Conservation (phyloP, 2,329 filamentous ascomycete genomes). For the Colletotrichum lentis region DNA sequence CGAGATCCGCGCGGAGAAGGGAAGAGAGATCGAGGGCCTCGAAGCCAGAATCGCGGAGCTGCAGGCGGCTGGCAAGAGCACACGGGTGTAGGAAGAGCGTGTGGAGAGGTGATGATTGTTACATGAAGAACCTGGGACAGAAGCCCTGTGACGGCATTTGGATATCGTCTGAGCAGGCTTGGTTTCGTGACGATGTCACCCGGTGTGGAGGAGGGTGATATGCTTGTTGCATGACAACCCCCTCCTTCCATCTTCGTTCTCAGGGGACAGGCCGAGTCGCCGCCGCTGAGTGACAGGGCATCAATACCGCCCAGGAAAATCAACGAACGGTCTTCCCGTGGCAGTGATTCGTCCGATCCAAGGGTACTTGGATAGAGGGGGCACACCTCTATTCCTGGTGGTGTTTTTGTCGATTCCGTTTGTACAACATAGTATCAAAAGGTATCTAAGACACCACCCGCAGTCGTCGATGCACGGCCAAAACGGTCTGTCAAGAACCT, state of each 20-base stretch:
- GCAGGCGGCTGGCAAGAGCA: slow-evolving; percentile 37
- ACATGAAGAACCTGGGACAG: neutral
- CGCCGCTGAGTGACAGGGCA: too few relatives aligned
- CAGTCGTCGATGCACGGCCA: too few relatives aligned
- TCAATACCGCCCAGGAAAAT: neutral
- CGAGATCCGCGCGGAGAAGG: slow-evolving; percentile 66
- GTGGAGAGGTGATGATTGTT: neutral
- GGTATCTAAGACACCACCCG: neutral
- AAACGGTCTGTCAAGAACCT: neutral
- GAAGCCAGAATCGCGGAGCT: slow-evolving; percentile 51
- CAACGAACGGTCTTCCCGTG: neutral
- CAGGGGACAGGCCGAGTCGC: neutral
- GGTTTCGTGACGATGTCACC: too few relatives aligned
- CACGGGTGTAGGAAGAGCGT: neutral
- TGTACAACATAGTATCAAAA: neutral
- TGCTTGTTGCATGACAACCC: neutral
- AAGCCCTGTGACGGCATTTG: neutral
- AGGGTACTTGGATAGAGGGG: neutral
- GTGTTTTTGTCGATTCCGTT: neutral
- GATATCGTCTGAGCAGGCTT: neutral
- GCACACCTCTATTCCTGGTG: neutral
- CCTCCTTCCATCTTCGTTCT: neutral
- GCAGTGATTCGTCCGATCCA: too few relatives aligned
- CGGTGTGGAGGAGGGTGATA: neutral
- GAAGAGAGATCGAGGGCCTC: slow-evolving; percentile 46